phyloP scores from a whole-genome alignment of 2,329 filamentous ascomycete genomes.

The Aureobasidium pullulans region DNA sequence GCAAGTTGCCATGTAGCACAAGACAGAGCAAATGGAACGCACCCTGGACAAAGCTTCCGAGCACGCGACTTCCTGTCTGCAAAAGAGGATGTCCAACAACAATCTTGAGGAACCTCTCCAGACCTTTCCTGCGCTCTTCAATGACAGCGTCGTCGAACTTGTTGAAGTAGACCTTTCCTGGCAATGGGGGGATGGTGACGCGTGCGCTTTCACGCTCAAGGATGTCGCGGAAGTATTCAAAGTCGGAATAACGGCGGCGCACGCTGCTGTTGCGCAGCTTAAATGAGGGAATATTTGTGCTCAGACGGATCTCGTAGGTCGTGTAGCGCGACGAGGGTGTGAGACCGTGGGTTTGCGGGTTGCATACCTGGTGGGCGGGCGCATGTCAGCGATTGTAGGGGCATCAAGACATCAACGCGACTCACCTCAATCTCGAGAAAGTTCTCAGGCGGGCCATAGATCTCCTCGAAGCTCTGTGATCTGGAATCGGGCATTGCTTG shows the following conservation, averaged over 20 bases:
- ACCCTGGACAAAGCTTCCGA: constrained; percentile 97
- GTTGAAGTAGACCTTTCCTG: constrained; percentile 96
- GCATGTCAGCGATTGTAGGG: background rate
- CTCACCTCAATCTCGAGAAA: constrained; percentile 94
- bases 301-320: constrained; percentile 95
- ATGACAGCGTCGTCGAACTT: constrained; percentile 98
- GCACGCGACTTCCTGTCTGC: constrained; percentile 94
- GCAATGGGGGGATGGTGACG: constrained; percentile 90
- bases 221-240: constrained; percentile 98
- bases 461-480: constrained; percentile 95
- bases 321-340: constrained; percentile 70
- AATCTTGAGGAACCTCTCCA: constrained; percentile 95
- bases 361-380: constrained; percentile 61
- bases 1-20: background rate
- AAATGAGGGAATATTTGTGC: constrained; percentile 98
- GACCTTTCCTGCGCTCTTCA: constrained; percentile 80
- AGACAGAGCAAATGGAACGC: constrained; percentile 26
- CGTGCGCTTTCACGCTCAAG: constrained; percentile 89
- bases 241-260: constrained; percentile 91
- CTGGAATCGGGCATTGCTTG: constrained; percentile 61
- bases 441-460: constrained; percentile 97
- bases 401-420: constrained; percentile 10
- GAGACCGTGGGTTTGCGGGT: constrained; percentile 89
- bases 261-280: constrained; percentile 81
- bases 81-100: constrained; percentile 92